Evolutionary conservation across 768 basidiomycete species (phyloP).

Genomic region (Mycena galericulata): DNA sequence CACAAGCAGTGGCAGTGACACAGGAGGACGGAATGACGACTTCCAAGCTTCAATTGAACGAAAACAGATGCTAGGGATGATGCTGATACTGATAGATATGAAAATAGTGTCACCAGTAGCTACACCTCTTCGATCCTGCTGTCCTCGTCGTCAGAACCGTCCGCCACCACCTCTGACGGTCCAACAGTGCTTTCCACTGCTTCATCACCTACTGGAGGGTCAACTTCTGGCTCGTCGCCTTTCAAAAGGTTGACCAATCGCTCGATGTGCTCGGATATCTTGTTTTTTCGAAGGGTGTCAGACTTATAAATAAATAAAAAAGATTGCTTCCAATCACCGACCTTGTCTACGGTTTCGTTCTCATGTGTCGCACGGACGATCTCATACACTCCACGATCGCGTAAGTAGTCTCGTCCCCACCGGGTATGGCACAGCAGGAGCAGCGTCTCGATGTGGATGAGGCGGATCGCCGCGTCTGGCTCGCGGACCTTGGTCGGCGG

Average conservation of each 20-base stretch:
- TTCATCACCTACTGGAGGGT: constrained; percentile 49
- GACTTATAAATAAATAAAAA: no score
- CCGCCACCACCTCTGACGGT: constrained; percentile 44
- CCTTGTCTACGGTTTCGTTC: constrained; percentile 83
- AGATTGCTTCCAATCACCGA: constrained; percentile 43
- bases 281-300: constrained; percentile 43
- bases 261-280: constrained; percentile 92
- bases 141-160: constrained; percentile 69
- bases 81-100: neutral
- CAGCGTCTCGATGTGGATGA: constrained; percentile 90
- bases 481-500: constrained; percentile 89
- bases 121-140: constrained; percentile 83
- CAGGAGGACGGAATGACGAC: no score
- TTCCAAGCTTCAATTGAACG: no score
- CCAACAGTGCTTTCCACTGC: constrained; percentile 39
- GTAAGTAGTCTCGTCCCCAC: constrained; percentile 86
- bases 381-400: constrained; percentile 87
- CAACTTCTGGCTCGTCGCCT: constrained; percentile 74
- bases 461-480: constrained; percentile 76
- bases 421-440: constrained; percentile 90
- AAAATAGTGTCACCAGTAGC: constrained; percentile 15
- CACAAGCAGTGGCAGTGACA: no score
- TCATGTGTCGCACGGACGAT: constrained; percentile 84
- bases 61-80: neutral
- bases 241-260: constrained; percentile 90